Conservation (phyloP, 345 rosid species). For the Brassica rapa region DNA sequence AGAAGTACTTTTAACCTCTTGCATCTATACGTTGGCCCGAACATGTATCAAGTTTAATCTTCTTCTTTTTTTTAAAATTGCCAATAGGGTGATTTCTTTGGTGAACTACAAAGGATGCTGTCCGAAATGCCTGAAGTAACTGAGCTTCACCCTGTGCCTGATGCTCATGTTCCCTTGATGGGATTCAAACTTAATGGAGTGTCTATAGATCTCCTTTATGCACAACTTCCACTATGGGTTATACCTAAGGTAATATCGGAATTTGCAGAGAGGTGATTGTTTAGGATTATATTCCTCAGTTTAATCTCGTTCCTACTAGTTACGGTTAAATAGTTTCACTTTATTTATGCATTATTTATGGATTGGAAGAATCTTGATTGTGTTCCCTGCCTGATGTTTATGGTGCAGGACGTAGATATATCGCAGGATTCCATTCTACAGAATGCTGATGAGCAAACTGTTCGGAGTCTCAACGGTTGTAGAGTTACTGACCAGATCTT, state of each 20-base stretch:
- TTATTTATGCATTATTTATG: not conserved
- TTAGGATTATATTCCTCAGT: conserved; percentile 11
- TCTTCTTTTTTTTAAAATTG: conserved; percentile 19
- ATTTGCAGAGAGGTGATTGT: conserved; percentile 7
- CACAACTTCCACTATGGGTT: conserved; percentile 85
- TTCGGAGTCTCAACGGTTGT: conserved; percentile 98
- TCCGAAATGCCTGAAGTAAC: conserved; percentile 92
- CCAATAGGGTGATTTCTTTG: conserved; percentile 89
- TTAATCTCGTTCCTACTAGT: not conserved
- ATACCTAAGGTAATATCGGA: conserved; percentile 84
- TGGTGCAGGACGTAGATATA: conserved; percentile 83
- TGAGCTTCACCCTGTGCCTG: conserved; percentile 97
- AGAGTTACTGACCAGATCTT: conserved; percentile 98
- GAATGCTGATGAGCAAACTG: conserved; percentile 92
- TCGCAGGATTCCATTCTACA: conserved; percentile 90
- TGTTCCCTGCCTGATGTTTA: conserved; percentile 26
- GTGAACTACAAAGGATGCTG: conserved; percentile 78
- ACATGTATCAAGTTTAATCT: conserved; percentile 29
- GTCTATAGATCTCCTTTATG: conserved; percentile 95
- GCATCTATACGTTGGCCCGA: conserved; percentile 21
- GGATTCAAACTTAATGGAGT: conserved; percentile 82
- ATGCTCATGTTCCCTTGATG: conserved; percentile 98
- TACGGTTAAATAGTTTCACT: not conserved
- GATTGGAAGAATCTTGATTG: not conserved
- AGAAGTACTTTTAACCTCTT: conserved; percentile 68